A percentile compares a stretch with the other conserved stretches of the same genome.
These are phyloP conservation scores for Macrocybe gigantea DNA, from an alignment of 768 basidiomycete species.

Conservation along the genomic window DNA sequence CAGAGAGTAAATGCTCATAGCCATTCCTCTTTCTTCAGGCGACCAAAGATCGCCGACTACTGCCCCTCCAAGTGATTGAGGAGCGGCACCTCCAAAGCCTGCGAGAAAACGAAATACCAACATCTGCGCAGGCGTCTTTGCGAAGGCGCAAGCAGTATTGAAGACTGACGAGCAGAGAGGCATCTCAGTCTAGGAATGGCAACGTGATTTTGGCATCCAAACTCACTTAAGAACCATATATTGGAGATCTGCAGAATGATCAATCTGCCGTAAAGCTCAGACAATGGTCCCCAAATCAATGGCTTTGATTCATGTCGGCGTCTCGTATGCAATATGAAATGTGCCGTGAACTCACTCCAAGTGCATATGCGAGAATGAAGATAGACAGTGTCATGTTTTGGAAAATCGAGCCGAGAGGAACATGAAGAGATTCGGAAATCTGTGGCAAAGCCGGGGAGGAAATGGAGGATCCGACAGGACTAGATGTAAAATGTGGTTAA, in stretches of 20 bases:
- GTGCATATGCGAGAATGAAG: constrained; percentile 35
- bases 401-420: constrained; percentile 24
- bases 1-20: constrained; percentile 46
- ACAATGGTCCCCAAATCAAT: constrained; percentile 31
- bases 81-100: constrained; percentile 61
- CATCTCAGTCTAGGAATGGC: background rate
- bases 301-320: constrained; percentile 15
- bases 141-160: constrained; percentile 45
- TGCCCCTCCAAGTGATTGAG: constrained; percentile 56
- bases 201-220: background rate
- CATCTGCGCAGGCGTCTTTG: constrained; percentile 44
- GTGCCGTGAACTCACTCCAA: constrained; percentile 18
- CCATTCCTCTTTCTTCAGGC: constrained; percentile 46
- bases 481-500: constrained; percentile 1
- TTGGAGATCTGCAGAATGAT: constrained; percentile 52
- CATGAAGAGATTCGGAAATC: constrained; percentile 20
- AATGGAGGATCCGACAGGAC: constrained; percentile 28
- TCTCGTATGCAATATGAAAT: background rate
- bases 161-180: constrained; percentile 23
- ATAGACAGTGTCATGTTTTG: constrained; percentile 36
- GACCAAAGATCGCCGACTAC: constrained; percentile 47
- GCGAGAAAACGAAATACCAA: constrained; percentile 58
- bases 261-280: constrained; percentile 34
- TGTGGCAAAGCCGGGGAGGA: constrained; percentile 21
- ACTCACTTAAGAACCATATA: constrained; percentile 53